These are phyloP conservation scores for Trichaptum fuscoviolaceum DNA, from an alignment of 768 basidiomycete species.

Conservation along the genomic window DNA sequence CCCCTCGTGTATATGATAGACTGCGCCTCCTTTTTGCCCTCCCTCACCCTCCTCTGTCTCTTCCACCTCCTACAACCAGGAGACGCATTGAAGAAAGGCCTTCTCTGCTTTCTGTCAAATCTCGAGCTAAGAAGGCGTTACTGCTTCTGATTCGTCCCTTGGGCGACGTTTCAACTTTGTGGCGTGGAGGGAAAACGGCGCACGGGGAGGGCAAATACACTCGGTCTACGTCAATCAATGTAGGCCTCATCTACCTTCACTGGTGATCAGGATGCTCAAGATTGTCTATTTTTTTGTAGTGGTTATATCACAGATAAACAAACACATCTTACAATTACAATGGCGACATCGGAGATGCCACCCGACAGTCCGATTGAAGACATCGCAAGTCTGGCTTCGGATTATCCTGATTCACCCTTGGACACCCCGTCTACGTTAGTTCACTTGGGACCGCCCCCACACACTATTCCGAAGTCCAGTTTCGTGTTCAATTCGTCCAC, in stretches of 20 bases:
- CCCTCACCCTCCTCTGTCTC: not conserved
- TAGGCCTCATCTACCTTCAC: no score
- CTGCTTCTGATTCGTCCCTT: no score
- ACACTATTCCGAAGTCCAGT: not conserved
- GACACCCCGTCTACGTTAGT: not conserved
- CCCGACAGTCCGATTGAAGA: not conserved
- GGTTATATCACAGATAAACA: not conserved
- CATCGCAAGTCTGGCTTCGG: not conserved
- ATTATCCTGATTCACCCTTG: not conserved
- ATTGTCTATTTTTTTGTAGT: not conserved
- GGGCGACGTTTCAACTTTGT: no score
- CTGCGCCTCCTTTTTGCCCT: not conserved
- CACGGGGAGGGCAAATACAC: no score
- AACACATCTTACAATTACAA: not conserved
- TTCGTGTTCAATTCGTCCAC: not conserved
- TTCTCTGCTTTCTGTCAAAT: no score
- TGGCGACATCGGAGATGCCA: not conserved
- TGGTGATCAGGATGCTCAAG: no score
- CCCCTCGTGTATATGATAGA: not conserved
- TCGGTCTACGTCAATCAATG: no score
- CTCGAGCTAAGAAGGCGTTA: no score
- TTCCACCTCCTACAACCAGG: not conserved
- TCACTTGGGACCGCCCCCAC: not conserved
- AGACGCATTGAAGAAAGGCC: no score
- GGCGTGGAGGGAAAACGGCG: no score